Conservation (phyloP, 2,329 filamentous ascomycete species). For the Diaporthe nobilis region DNA sequence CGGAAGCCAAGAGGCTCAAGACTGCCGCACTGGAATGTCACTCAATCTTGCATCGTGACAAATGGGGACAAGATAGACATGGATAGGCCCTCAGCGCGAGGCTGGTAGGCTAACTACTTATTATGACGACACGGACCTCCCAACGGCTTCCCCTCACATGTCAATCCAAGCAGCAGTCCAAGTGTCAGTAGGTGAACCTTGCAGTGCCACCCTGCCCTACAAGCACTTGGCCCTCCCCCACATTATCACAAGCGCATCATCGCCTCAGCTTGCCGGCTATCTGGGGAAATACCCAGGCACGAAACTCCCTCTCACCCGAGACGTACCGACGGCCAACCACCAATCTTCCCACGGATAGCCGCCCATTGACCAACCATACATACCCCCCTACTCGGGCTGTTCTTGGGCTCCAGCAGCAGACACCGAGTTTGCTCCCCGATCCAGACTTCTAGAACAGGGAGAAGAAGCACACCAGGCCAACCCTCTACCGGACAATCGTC, state of each 20-base stretch:
- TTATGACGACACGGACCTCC: slow-evolving; percentile 23
- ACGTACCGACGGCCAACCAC: slow-evolving; percentile 39
- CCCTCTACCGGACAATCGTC: slow-evolving; percentile 4
- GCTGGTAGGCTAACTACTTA: slow-evolving; percentile 2
- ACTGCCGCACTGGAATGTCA: slow-evolving; percentile 17
- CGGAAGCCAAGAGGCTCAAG: neutral
- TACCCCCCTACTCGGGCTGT: neutral
- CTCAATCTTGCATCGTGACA: slow-evolving; percentile 2
- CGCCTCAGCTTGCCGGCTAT: slow-evolving; percentile 31
- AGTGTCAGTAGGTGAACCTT: neutral
- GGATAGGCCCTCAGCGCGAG: neutral
- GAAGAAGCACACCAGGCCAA: slow-evolving; percentile 1
- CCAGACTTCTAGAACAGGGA: slow-evolving; percentile 1
- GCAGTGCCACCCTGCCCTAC: slow-evolving; percentile 8
- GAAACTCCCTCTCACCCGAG: slow-evolving; percentile 43
- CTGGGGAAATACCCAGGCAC: slow-evolving; percentile 23
- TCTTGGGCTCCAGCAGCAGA: neutral
- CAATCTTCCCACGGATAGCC: slow-evolving; percentile 51
- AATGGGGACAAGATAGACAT: slow-evolving; percentile 20
- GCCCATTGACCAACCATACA: slow-evolving; percentile 32
- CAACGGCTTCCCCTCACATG: slow-evolving; percentile 38
- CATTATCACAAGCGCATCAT: slow-evolving; percentile 49
- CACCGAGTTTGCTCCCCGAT: slow-evolving; percentile 23
- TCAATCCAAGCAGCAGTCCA: slow-evolving; percentile 28
- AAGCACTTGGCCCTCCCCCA: slow-evolving; percentile 44